Evolutionary conservation across 148 eudicot species (phyloP).

Genomic region (Chenopodium formosanum): DNA sequence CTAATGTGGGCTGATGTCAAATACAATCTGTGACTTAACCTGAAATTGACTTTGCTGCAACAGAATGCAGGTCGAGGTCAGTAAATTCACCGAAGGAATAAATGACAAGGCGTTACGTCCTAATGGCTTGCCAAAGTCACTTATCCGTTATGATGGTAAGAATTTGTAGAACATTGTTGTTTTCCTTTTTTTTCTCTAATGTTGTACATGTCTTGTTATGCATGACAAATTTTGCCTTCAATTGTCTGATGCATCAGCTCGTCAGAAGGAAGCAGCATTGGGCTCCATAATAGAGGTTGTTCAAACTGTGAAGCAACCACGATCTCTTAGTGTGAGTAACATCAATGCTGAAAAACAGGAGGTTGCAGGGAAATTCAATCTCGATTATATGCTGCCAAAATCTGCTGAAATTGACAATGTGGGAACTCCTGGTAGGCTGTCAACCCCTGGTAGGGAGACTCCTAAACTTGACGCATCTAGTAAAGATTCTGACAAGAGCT

Average conservation of each 20-base stretch:
- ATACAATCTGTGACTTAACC: background rate
- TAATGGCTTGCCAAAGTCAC: slow-evolving; percentile 85
- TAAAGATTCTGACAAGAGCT: slow-evolving; percentile 40
- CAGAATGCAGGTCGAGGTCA: slow-evolving; percentile 99
- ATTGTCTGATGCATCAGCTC: slow-evolving; percentile 53
- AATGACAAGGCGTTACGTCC: slow-evolving; percentile 81
- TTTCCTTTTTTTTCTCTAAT: slow-evolving; percentile 4
- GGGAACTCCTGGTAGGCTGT: slow-evolving; percentile 46
- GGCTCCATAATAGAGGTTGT: slow-evolving; percentile 92
- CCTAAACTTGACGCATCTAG: slow-evolving; percentile 39
- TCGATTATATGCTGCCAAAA: slow-evolving; percentile 49
- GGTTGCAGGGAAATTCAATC: slow-evolving; percentile 38
- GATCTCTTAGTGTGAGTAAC: slow-evolving; percentile 40
- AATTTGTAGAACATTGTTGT: background rate
- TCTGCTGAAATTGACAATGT: slow-evolving; percentile 40
- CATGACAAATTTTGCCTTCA: slow-evolving; percentile 8
- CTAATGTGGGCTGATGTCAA: background rate
- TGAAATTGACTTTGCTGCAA: slow-evolving; percentile 22
- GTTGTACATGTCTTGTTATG: background rate
- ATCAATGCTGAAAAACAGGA: slow-evolving; percentile 35
- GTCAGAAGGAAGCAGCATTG: slow-evolving; percentile 91
- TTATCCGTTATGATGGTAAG: slow-evolving; percentile 93
- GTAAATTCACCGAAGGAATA: slow-evolving; percentile 93
- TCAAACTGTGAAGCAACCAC: slow-evolving; percentile 83
- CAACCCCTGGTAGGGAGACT: slow-evolving; percentile 53